A percentile compares a stretch with the other conserved stretches of the same genome.
These are phyloP conservation scores for Trichoderma asperellum DNA, from an alignment of 2,329 filamentous ascomycete species.

Conservation along the genomic window DNA sequence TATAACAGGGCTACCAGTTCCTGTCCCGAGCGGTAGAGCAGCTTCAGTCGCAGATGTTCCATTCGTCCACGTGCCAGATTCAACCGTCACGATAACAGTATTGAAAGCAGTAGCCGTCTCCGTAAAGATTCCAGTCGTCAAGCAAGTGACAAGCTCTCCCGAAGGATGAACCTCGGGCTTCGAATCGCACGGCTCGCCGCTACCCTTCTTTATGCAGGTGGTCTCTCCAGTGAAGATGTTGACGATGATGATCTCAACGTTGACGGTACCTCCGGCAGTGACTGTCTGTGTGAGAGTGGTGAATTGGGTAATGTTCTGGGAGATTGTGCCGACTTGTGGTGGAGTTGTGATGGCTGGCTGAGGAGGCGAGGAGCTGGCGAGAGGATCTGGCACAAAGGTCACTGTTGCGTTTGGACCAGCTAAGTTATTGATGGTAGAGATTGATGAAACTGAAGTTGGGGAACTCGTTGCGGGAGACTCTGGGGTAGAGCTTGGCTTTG, in stretches of 20 bases:
- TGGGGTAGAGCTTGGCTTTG: not conserved
- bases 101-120: constrained; percentile 44
- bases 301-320: constrained; percentile 31
- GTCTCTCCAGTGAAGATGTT: constrained; percentile 40
- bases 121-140: constrained; percentile 35
- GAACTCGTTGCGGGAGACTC: not conserved
- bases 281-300: constrained; percentile 36
- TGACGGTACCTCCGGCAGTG: constrained; percentile 33
- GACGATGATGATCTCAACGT: constrained; percentile 41
- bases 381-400: not conserved
- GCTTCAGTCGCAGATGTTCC: constrained; percentile 8
- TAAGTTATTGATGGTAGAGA: not conserved
- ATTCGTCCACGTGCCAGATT: constrained; percentile 4
- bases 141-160: constrained; percentile 32
- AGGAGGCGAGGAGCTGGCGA: constrained; percentile 25
- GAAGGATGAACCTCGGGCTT: constrained; percentile 15
- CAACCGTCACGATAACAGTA: constrained; percentile 42
- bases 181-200: constrained; percentile 36
- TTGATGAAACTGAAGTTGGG: not conserved
- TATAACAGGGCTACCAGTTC: not conserved
- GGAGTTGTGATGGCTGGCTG: constrained; percentile 35
- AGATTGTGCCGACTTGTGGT: constrained; percentile 29
- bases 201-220: constrained; percentile 37
- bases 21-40: constrained; percentile 2
- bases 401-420: not conserved